Percentiles rank a stretch among this genome's conserved stretches.
These are phyloP conservation scores for Aspergillus sclerotioniger DNA, from an alignment of 495 filamentous ascomycete species.

Conservation along the genomic window DNA sequence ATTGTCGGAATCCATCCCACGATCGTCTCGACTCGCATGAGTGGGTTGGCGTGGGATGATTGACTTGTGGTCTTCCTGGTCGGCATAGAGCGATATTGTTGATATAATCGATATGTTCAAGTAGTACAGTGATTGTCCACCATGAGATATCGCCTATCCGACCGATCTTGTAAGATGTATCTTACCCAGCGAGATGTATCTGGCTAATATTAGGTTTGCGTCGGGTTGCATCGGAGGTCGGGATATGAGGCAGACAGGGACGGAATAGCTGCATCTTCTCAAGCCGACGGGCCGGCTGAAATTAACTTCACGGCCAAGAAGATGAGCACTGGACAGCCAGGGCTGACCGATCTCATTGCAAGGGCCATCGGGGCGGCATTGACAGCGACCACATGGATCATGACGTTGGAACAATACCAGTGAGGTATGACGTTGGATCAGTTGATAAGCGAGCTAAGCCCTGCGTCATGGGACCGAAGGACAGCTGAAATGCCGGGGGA, in stretches of 20 bases:
- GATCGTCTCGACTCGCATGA: too few species aligned
- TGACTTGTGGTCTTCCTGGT: too few species aligned
- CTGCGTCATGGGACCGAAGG: neutral
- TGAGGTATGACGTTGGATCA: neutral
- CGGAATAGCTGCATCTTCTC: neutral
- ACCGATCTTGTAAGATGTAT: neutral
- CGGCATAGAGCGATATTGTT: too few species aligned
- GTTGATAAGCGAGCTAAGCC: neutral
- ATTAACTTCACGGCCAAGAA: neutral
- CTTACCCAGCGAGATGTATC: neutral
- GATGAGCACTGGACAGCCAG: neutral
- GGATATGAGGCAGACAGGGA: neutral
- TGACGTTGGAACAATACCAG: neutral
- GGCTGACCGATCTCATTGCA: neutral
- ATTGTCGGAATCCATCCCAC: neutral
- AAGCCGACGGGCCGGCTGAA: neutral
- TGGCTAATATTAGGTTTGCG: neutral
- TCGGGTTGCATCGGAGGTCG: neutral
- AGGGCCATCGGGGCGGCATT: neutral
- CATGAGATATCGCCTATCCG: neutral
- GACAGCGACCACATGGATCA: neutral
- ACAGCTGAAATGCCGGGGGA: neutral
- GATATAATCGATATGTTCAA: neutral
- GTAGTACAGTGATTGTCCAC: too few species aligned
- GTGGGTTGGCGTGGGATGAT: too few species aligned